A percentile compares a stretch with the other conserved stretches of the same genome.
These are phyloP conservation scores for Phialocephala sp. DNA, from an alignment of 2,329 filamentous ascomycete species.

Conservation along the genomic window DNA sequence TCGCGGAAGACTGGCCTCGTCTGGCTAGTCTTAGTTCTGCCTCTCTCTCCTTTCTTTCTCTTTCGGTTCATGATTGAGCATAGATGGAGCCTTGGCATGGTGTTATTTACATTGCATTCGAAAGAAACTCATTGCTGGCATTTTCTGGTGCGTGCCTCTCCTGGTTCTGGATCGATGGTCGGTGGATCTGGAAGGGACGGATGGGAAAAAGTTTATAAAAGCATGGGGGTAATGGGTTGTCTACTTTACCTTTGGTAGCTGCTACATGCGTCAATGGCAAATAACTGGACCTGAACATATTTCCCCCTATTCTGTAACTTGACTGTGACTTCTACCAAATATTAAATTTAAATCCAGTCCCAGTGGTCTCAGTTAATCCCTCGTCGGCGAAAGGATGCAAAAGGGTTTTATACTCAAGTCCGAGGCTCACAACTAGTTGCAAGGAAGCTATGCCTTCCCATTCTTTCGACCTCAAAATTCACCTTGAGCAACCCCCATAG, in stretches of 20 bases:
- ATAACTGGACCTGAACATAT: constrained; percentile 7
- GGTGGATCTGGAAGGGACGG: constrained; percentile 4
- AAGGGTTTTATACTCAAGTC: too few species aligned
- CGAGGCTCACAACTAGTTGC: too few species aligned
- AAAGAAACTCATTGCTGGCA: constrained; percentile 13
- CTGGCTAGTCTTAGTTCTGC: neutral
- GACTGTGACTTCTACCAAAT: neutral
- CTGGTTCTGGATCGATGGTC: neutral
- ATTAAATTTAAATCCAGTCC: neutral
- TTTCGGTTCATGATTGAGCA: constrained; percentile 10
- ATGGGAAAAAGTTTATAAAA: constrained; percentile 11
- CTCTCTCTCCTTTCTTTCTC: constrained; percentile 7
- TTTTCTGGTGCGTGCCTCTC: constrained; percentile 9
- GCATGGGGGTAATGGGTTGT: constrained; percentile 9
- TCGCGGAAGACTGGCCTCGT: constrained; percentile 7
- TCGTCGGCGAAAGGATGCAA: too few species aligned
- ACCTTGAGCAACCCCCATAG: too few species aligned
- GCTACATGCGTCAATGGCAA: constrained; percentile 14
- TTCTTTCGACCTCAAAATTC: too few species aligned
- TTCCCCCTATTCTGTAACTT: neutral
- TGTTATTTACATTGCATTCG: constrained; percentile 14
- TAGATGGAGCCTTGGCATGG: constrained; percentile 17
- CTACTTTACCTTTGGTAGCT: constrained; percentile 5
- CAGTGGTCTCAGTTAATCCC: too few species aligned
- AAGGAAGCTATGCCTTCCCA: too few species aligned